Conservation (phyloP, 805 yeast genomes). For the Candida insectorum region DNA sequence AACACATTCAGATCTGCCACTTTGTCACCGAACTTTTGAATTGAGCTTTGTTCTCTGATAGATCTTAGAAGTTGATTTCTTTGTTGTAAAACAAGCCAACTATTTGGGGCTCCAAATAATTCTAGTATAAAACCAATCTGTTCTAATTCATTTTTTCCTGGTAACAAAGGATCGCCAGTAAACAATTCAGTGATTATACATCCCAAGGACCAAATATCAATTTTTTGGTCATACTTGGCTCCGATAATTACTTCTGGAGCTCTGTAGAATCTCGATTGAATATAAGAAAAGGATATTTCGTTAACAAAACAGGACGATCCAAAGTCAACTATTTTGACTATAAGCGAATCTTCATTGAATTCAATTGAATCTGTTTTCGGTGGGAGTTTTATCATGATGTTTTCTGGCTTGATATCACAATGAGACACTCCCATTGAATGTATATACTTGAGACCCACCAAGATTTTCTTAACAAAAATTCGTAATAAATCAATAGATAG, state of each 20-base stretch:
- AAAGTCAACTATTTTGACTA: conserved; percentile 73
- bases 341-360: conserved; percentile 29
- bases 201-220: conserved; percentile 52
- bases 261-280: conserved; percentile 67
- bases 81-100: conserved; percentile 34
- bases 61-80: conserved; percentile 33
- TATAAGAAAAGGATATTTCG: conserved; percentile 47
- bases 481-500: conserved; percentile 39
- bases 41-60: conserved; percentile 12
- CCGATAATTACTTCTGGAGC: conserved; percentile 79
- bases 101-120: conserved; percentile 46
- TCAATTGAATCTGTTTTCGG: conserved; percentile 15
- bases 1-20: conserved; percentile 1
- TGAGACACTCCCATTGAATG: conserved; percentile 62
- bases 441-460: conserved; percentile 58
- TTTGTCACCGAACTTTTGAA: conserved; percentile 7
- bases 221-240: conserved; percentile 51
- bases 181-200: conserved; percentile 39
- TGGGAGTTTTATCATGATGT: conserved; percentile 51
- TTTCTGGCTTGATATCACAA: conserved; percentile 83
- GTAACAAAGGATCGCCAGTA: conserved; percentile 39
- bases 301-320: conserved; percentile 58
- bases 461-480: conserved; percentile 50
- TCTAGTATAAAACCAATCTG: conserved; percentile 43
- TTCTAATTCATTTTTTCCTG: conserved; percentile 48